A percentile compares a stretch with the other conserved stretches of the same genome.
phyloP scores from a whole-genome alignment of 2,329 filamentous ascomycete genomes.

The Monilinia fructigena region DNA sequence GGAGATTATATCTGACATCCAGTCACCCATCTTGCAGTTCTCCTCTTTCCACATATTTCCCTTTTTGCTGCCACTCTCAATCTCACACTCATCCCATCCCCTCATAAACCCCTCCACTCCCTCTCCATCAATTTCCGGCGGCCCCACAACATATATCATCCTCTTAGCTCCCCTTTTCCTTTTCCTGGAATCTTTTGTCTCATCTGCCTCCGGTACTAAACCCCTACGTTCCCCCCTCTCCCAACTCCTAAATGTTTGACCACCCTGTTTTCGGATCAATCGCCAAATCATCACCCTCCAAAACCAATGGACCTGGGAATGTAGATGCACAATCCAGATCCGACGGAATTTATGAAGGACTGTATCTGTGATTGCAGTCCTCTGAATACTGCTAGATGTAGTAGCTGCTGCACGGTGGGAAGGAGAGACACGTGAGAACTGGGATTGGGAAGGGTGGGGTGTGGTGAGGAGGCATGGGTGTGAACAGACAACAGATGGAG shows the following conservation, averaged over 20 bases:
- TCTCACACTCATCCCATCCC: constrained; percentile 23
- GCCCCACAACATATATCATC: constrained; percentile 33
- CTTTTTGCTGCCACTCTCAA: constrained; percentile 22
- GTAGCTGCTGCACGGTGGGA: constrained; percentile 23
- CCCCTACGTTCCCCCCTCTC: constrained; percentile 29
- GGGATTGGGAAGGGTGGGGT: background rate
- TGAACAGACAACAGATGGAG: background rate
- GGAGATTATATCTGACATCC: constrained; percentile 26
- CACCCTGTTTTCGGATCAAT: constrained; percentile 27
- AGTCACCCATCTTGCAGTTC: background rate
- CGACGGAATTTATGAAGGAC: background rate
- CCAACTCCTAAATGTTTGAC: constrained; percentile 35
- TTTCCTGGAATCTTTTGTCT: background rate
- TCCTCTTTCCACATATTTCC: constrained; percentile 4
- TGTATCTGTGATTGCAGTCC: background rate
- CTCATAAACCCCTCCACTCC: constrained; percentile 22
- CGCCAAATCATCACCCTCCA: constrained; percentile 34
- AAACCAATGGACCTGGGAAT: constrained; percentile 34
- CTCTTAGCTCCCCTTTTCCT: constrained; percentile 9
- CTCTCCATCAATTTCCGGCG: constrained; percentile 26
- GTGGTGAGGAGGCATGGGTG: constrained; percentile 3
- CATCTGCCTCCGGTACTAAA: constrained; percentile 25
- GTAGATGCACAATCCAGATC: constrained; percentile 3
- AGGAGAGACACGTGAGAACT: background rate
- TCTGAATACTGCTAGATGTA: constrained; percentile 10